Evolutionary conservation across 768 basidiomycete genomes (phyloP), one percentile per base, ranked within the genome.

Genomic region (Russula sp.): DNA sequence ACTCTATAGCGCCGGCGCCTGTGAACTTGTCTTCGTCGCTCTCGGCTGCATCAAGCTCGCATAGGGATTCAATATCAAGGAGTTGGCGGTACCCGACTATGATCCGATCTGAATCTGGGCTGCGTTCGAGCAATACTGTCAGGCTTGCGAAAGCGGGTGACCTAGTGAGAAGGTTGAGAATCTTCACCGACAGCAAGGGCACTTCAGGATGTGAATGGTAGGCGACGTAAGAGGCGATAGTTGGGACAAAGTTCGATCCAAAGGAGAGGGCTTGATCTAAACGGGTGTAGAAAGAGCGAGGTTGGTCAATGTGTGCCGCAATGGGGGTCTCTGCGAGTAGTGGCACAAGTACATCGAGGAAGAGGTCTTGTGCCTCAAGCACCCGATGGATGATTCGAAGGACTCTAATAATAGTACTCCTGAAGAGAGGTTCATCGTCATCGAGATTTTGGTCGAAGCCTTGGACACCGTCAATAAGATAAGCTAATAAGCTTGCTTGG

Each of bases 311-410:
- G 49, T 86, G 70, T 0, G 81, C 71, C 0, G 81, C 71, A 62
- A 80, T 81, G 63, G 83, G 83, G 60, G 84, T 77, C 58, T 92
- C 87, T 20, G 82, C 76, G 8, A 95, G 80, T 22, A 88, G 74
- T 2, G 93, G 92, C 3, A 96, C 75, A 52, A 96, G 81, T 25
- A 94, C 85, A 58, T 98, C 93, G 45, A 94, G 78, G 77, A 95
- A 97, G 58, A 93, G 81, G 53, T 89, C 86, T 69, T 98, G 94
- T 32, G 93, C 80, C 65, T 93, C 90, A 60, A 98, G 76, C 0
- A 89, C 80, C 1, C 93, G 86, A 63, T 85, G 82, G 16, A 92
- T 78, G 65, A 96, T 91, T 56, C 94, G 79, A 39, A 98, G 77
- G 7, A 90, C 83, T 14, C 93, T 88, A 20, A 86, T 75, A 65